A percentile compares a stretch with the other conserved stretches of the same genome.
These are phyloP conservation scores for Trichoderma oligosporum DNA, from an alignment of 2,329 filamentous ascomycete species.

Conservation along the genomic window DNA sequence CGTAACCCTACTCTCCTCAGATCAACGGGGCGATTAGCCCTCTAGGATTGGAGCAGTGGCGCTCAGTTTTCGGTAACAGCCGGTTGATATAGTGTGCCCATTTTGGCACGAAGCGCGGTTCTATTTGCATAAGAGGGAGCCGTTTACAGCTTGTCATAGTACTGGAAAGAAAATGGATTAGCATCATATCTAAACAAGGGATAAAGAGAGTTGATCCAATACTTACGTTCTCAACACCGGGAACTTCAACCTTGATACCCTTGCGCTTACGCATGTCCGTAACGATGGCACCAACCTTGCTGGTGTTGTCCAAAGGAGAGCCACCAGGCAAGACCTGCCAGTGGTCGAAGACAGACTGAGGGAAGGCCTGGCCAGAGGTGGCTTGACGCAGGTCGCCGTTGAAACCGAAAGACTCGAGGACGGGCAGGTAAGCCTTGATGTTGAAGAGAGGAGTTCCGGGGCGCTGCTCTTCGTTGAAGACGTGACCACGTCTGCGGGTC, in stretches of 20 bases:
- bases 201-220: constrained; percentile 3
- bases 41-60: constrained; percentile 28
- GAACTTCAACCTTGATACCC: constrained; percentile 96
- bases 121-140: constrained; percentile 43
- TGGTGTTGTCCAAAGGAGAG: constrained; percentile 77
- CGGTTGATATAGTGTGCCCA: constrained; percentile 42
- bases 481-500: constrained; percentile 95
- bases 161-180: constrained; percentile 49
- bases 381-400: constrained; percentile 90
- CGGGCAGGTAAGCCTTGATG: constrained; percentile 94
- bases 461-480: constrained; percentile 97
- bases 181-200: not conserved
- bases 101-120: constrained; percentile 43
- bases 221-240: constrained; percentile 93
- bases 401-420: constrained; percentile 99
- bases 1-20: constrained; percentile 23
- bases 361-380: constrained; percentile 98
- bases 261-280: constrained; percentile 95
- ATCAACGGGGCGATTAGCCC: constrained; percentile 20
- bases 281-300: constrained; percentile 80
- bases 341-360: constrained; percentile 97
- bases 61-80: constrained; percentile 34
- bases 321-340: constrained; percentile 96
- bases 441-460: constrained; percentile 98
- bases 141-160: constrained; percentile 97